A percentile compares a stretch with the other conserved stretches of the same genome.
These are phyloP conservation scores for Beta corolliflora DNA, from an alignment of 179 eudicot species.

Conservation along the genomic window DNA sequence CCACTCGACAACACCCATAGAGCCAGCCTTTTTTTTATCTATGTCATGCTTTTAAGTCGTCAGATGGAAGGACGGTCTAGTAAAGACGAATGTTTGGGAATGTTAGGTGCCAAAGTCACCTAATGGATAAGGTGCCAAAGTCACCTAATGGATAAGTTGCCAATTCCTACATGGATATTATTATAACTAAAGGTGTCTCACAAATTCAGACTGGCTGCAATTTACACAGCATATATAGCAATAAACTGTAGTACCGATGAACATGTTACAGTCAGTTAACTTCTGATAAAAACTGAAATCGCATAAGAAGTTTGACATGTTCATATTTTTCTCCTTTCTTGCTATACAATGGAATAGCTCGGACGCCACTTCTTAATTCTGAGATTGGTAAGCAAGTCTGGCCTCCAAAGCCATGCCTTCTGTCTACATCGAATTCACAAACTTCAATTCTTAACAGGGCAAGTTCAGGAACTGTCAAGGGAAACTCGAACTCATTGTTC, in stretches of 20 bases:
- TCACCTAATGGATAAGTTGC: no score
- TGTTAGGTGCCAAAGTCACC: no score
- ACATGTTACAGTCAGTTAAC: background rate
- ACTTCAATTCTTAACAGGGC: constrained; percentile 56
- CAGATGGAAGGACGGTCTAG: no score
- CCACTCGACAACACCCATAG: no score
- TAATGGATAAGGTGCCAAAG: no score
- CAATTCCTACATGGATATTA: background rate
- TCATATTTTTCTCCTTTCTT: constrained; percentile 46
- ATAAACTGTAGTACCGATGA: background rate
- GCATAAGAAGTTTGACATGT: constrained; percentile 47
- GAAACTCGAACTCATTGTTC: constrained; percentile 53
- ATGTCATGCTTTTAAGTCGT: no score
- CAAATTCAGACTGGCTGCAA: background rate
- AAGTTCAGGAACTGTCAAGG: constrained; percentile 47
- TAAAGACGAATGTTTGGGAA: no score
- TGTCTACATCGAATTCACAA: constrained; percentile 36
- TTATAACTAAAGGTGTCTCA: background rate
- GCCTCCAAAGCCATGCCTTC: constrained; percentile 46
- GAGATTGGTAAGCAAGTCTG: constrained; percentile 54
- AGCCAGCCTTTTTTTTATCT: no score
- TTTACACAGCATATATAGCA: background rate
- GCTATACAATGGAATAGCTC: constrained; percentile 44
- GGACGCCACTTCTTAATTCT: constrained; percentile 41
- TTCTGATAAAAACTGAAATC: constrained; percentile 32